Conservation (phyloP, 768 basidiomycete genomes). For the Mrakia blollopis region DNA sequence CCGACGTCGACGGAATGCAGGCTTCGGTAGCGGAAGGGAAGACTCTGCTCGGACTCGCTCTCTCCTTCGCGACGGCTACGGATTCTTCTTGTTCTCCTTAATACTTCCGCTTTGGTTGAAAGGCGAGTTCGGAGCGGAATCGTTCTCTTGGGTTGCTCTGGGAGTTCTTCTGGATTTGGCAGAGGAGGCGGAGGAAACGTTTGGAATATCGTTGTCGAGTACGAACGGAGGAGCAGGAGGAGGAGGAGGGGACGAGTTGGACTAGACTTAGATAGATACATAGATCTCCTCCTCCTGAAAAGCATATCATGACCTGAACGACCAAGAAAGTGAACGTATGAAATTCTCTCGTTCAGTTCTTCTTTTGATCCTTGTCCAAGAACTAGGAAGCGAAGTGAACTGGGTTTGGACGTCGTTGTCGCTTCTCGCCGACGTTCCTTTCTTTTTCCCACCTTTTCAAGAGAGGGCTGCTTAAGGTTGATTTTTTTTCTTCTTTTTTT, state of each 20-base stretch:
- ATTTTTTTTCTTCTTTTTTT: too few relatives aligned
- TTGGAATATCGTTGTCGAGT: not conserved
- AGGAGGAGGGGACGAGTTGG: not conserved
- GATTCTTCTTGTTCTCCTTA: too few relatives aligned
- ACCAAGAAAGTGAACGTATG: too few relatives aligned
- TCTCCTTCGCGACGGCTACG: slow-evolving; percentile 58
- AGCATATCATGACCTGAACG: not conserved
- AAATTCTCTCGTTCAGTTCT: too few relatives aligned
- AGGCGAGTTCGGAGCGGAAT: not conserved
- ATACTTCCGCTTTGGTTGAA: too few relatives aligned
- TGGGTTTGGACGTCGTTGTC: too few relatives aligned
- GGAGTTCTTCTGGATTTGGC: not conserved
- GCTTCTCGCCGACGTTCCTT: too few relatives aligned
- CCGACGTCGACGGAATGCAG: slow-evolving; percentile 34
- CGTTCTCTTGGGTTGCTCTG: not conserved
- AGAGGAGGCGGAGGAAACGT: not conserved
- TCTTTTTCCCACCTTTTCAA: too few relatives aligned
- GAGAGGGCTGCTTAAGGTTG: too few relatives aligned
- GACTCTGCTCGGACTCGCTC: slow-evolving; percentile 54
- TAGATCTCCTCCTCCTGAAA: too few relatives aligned
- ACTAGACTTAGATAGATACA: not conserved
- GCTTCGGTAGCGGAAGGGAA: slow-evolving; percentile 52
- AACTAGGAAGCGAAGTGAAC: too few relatives aligned
- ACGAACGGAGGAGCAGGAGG: not conserved
- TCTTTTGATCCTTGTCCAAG: too few relatives aligned